Percentiles rank a stretch among this genome's conserved stretches.
phyloP scores from a whole-genome alignment of 139 green algal species.

The Chlamydomonas applanata region DNA sequence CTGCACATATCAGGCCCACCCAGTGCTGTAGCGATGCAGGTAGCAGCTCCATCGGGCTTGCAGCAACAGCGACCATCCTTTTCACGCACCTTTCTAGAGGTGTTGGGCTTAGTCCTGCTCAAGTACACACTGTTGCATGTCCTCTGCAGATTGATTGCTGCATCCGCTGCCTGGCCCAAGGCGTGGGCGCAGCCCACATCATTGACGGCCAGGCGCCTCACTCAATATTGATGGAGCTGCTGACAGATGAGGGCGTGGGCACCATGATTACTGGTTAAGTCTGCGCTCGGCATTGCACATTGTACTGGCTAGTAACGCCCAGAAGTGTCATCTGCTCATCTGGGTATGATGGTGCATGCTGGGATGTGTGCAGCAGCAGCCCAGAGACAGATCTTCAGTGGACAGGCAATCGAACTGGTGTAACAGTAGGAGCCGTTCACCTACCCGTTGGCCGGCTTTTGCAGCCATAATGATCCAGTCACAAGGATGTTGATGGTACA shows the following conservation, averaged over 20 bases:
- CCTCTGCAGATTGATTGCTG: conserved; percentile 86
- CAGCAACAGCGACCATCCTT: background rate
- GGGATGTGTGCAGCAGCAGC: no score
- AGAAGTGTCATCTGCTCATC: no score
- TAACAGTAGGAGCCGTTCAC: no score
- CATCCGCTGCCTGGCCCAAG: conserved; percentile 89
- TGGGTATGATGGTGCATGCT: no score
- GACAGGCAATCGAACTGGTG: no score
- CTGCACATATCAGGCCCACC: background rate
- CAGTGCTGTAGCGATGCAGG: background rate
- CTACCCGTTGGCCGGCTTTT: no score
- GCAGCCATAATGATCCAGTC: no score
- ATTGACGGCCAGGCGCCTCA: conserved; percentile 94
- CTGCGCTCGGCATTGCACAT: no score
- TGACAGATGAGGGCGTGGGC: conserved; percentile 91
- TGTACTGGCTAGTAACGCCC: no score
- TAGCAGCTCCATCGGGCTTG: background rate
- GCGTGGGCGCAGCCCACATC: conserved; percentile 94
- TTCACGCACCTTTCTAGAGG: no score
- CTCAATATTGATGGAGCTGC: conserved; percentile 96
- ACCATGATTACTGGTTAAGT: conserved; percentile 97
- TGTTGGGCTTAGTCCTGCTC: background rate
- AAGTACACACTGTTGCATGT: background rate
- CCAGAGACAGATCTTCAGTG: no score
- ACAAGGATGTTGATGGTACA: no score